Base-by-base conservation (phyloP, 345 rosid species). In the Combretum micranthum region DNA sequence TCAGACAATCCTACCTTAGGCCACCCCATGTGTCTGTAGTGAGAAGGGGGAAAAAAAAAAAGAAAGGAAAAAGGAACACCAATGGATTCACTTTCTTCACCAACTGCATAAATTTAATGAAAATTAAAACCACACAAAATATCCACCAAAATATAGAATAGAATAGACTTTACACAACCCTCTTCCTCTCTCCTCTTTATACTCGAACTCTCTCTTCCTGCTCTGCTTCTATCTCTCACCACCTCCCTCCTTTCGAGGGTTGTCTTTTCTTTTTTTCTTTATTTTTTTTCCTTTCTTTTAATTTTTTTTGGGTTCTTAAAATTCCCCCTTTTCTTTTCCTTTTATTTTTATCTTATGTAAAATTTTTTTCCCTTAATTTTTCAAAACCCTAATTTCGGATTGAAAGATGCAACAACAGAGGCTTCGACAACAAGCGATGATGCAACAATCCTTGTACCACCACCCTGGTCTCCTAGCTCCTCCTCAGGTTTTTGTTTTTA, bases 351-450 rank as follows among this genome's bases (percentile, higher is more conserved):
- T 1, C 50, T 13, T 8, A 26, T n/a, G 2, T 32, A 47, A 47
- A 4, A 14, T 48, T 10, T 15, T 16, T 17, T 44, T n/a, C 17
- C 3, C 42, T 19, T 47, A 39, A 10, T 39, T 55, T 50, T 20
- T 44, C 46, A 10, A 47, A 26, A 17, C 47, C 57, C 47, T 11
- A 17, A 42, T 64, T 54, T 68, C 75, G 69, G 61, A 59, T 49
- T 44, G 26, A 44, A 67, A 47, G 79, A 77, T 71, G 83, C 70
- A 71, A 73, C 84, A 77, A 32, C 86, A 83, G 61, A 72, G 84
- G 74, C 69, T 80, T 46, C 78, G 69, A 70, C 86, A 78, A 51
- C 84, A 80, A 60, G 78, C 83, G 53, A 72, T 80, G 75, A 76
- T 80, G 80, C 86, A 78, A 59, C 82, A 77, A 65, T 63, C 76